Evolutionary conservation across 2,329 filamentous ascomycete species (phyloP).

Genomic region (Alternaria infectoria): DNA sequence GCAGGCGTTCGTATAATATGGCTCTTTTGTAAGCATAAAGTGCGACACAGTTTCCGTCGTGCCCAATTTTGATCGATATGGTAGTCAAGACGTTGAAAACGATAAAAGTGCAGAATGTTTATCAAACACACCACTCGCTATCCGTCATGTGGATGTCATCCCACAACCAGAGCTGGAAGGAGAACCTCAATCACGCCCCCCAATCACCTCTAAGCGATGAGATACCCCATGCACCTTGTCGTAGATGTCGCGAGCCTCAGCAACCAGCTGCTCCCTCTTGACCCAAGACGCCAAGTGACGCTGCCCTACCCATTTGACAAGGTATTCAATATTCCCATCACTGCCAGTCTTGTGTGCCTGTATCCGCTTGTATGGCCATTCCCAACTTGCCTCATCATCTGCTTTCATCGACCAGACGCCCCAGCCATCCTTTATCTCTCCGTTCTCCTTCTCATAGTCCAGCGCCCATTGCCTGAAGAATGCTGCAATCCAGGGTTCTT

Average conservation of each 20-base stretch:
- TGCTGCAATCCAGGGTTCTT: conserved; percentile 23
- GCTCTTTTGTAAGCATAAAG: not conserved
- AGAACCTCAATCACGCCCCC: not conserved
- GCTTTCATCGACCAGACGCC: conserved; percentile 11
- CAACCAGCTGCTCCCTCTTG: conserved; percentile 5
- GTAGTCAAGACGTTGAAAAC: not conserved
- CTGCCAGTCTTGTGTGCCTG: conserved; percentile 8
- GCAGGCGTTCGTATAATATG: not conserved
- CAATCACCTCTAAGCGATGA: not conserved
- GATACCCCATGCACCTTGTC: conserved; percentile 5
- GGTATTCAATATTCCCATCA: conserved; percentile 11
- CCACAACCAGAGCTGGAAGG: too few relatives aligned
- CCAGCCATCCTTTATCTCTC: conserved; percentile 20
- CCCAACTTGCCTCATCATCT: conserved; percentile 12
- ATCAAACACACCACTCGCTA: too few relatives aligned
- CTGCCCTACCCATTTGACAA: conserved; percentile 22
- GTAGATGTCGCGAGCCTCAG: not conserved
- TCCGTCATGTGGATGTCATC: too few relatives aligned
- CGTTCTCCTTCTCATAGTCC: conserved; percentile 21
- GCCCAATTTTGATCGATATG: not conserved
- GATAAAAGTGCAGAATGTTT: not conserved
- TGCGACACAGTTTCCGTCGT: not conserved
- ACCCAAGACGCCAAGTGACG: conserved; percentile 17
- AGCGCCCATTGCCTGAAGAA: conserved; percentile 24
- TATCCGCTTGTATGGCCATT: conserved; percentile 24